Evolutionary conservation across 1,284 basidiomycete genomes (phyloP).

Genomic region (Leucoagaricus sp.): DNA sequence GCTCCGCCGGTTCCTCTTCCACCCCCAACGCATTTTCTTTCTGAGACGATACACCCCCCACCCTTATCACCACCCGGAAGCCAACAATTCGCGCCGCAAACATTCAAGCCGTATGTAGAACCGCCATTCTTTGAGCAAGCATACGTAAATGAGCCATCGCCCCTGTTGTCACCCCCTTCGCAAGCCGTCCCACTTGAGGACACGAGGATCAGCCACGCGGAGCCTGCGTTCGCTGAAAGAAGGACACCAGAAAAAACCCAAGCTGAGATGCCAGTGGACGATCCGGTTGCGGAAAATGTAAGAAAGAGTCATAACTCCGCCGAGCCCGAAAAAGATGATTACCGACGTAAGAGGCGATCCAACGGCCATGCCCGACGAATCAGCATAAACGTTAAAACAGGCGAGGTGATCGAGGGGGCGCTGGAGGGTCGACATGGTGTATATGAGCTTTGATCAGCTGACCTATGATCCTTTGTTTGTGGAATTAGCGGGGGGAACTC

Average conservation of each 20-base stretch:
- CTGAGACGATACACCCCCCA: not conserved
- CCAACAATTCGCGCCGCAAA: conserved; percentile 5
- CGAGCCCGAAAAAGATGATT: not conserved
- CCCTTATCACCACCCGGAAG: conserved; percentile 3
- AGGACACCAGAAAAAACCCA: not conserved
- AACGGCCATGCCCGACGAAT: conserved; percentile 35
- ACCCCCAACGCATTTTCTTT: not conserved
- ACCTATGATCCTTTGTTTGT: conserved; percentile 8
- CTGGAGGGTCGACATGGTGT: conserved; percentile 13
- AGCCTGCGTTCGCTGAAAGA: not conserved
- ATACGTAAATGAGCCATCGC: conserved; percentile 11
- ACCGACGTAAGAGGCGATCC: conserved; percentile 23
- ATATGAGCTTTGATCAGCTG: conserved; percentile 9
- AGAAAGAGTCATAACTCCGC: conserved; percentile 3
- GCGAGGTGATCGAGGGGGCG: conserved; percentile 12
- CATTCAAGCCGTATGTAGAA: not conserved
- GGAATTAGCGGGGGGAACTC: not conserved
- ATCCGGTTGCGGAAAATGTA: not conserved
- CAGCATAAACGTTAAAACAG: conserved; percentile 33
- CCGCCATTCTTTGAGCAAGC: not conserved
- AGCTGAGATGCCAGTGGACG: not conserved
- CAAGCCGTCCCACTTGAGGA: not conserved
- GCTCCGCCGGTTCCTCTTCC: not conserved
- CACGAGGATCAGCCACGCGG: not conserved
- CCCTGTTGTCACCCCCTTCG: not conserved